These are phyloP conservation scores for Kuraishia ogatae DNA, from an alignment of 805 yeast species.

Conservation along the genomic window DNA sequence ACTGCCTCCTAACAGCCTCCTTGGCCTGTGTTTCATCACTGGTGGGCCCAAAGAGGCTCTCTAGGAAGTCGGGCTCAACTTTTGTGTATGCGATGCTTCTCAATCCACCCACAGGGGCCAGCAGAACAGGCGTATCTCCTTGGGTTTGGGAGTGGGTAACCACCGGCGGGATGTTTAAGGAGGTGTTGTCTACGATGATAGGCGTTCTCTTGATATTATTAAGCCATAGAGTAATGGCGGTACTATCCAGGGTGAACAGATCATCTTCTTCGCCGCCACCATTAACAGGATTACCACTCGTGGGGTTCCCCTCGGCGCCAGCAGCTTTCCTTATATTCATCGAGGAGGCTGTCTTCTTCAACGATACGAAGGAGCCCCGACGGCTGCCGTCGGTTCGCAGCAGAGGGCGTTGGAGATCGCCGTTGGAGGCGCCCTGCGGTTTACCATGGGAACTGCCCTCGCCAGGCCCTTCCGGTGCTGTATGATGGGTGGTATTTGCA, in stretches of 20 bases:
- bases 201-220: slow-evolving; percentile 11
- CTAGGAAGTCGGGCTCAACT: slow-evolving; percentile 12
- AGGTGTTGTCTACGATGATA: not conserved
- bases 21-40: not conserved
- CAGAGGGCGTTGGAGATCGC: not conserved
- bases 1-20: not conserved
- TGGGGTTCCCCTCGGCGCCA: not conserved
- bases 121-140: slow-evolving; percentile 17
- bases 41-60: slow-evolving; percentile 9
- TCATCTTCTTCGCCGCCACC: slow-evolving; percentile 2
- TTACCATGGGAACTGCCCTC: not conserved
- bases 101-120: slow-evolving; percentile 33
- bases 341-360: slow-evolving; percentile 1
- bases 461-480: not conserved
- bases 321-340: not conserved
- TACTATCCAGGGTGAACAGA: slow-evolving; percentile 20
- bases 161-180: not conserved
- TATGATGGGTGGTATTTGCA: not conserved
- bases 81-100: slow-evolving; percentile 27
- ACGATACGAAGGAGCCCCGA: not conserved
- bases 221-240: slow-evolving; percentile 18
- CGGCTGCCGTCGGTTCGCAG: not conserved
- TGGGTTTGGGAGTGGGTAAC: not conserved
- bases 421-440: too few species aligned
- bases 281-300: not conserved